Percentiles rank a stretch among this genome's conserved stretches.
Conservation (phyloP, 495 filamentous ascomycete genomes). For the Penicillium tannophilum region DNA sequence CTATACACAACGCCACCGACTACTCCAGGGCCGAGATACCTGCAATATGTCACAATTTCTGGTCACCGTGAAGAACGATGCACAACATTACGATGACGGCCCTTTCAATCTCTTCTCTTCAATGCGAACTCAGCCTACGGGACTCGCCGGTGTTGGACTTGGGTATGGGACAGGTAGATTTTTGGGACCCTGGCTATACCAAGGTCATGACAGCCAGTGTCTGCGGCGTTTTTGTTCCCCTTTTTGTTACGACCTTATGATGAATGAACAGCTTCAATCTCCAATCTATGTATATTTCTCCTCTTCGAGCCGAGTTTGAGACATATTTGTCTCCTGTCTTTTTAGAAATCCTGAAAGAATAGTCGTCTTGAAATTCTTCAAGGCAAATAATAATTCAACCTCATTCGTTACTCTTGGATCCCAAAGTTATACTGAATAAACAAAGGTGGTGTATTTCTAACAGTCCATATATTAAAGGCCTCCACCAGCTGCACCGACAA, state of each 20-base stretch:
- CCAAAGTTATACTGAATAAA: no score
- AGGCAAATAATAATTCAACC: not conserved
- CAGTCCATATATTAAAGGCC: conserved; percentile 15
- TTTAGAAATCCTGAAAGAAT: not conserved
- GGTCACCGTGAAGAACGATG: not conserved
- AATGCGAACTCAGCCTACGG: not conserved
- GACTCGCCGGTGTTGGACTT: not conserved
- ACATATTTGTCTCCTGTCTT: not conserved
- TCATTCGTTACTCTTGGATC: no score
- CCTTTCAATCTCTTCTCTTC: not conserved
- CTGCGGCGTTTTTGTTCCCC: not conserved
- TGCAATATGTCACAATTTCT: not conserved
- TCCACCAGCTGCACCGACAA: conserved; percentile 66
- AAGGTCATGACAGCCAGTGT: no score
- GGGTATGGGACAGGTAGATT: not conserved
- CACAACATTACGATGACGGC: not conserved
- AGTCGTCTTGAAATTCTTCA: not conserved
- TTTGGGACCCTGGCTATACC: not conserved
- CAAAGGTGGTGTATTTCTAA: not conserved
- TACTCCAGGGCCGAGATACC: not conserved
- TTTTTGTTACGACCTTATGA: conserved; percentile 20
- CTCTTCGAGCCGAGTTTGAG: conserved; percentile 5
- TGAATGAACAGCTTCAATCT: conserved; percentile 12
- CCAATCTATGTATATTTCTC: conserved; percentile 9
- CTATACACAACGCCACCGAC: not conserved